These are phyloP conservation scores for Asparagopsis taxiformis DNA, from an alignment of 31 red algal species.

Conservation along the genomic window DNA sequence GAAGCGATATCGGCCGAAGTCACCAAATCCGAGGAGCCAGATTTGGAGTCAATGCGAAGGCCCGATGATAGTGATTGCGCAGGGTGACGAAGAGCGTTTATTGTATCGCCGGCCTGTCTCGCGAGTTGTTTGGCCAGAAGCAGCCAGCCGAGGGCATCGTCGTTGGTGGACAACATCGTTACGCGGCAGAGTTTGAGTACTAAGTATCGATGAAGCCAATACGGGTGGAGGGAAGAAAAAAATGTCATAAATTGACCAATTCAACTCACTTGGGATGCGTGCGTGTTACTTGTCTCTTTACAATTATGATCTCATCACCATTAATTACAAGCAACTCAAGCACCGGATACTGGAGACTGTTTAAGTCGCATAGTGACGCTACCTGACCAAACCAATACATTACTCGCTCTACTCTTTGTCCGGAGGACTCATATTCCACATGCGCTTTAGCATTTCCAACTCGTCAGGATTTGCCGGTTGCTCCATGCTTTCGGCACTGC, in stretches of 20 bases:
- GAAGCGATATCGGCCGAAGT: slow-evolving; percentile 55
- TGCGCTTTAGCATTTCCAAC: slow-evolving; percentile 59
- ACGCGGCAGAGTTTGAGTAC: too few relatives aligned
- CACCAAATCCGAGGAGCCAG: slow-evolving; percentile 37
- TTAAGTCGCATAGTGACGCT: too few relatives aligned
- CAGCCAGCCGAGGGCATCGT: slow-evolving; percentile 16
- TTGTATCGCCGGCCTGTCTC: slow-evolving; percentile 38
- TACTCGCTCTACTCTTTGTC: not conserved
- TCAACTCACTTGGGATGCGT: not conserved
- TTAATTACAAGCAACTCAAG: too few relatives aligned
- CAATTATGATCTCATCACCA: not conserved
- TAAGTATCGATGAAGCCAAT: too few relatives aligned
- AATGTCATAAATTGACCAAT: too few relatives aligned
- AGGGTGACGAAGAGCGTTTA: not conserved
- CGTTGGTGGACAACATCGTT: not conserved
- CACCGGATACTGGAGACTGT: too few relatives aligned
- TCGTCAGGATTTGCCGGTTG: slow-evolving; percentile 13
- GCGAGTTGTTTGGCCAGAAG: slow-evolving; percentile 39
- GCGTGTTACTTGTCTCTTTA: not conserved
- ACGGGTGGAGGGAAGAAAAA: too few relatives aligned
- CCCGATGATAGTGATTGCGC: not conserved
- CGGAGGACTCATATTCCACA: slow-evolving; percentile 53
- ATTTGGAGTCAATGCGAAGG: slow-evolving; percentile 9
- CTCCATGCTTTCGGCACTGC: not conserved
- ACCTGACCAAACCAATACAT: too few relatives aligned